phyloP scores from a whole-genome alignment of 129 eudicot species.

The Arctium lappa region DNA sequence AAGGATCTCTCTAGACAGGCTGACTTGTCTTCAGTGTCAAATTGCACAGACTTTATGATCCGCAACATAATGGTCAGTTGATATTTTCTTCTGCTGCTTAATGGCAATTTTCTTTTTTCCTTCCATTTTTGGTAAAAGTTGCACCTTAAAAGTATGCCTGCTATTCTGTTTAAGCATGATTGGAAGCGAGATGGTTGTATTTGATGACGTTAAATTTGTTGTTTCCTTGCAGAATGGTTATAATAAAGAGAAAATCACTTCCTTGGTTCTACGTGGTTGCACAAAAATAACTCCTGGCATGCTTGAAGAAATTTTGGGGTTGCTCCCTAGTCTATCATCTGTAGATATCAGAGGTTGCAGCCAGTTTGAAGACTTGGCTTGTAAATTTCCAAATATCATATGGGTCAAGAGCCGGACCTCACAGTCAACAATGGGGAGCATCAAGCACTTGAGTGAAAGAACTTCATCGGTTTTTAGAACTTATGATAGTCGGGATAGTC shows the following conservation, averaged over 20 bases:
- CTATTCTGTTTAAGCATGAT: not conserved
- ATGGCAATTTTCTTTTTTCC: not conserved
- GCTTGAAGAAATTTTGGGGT: slow-evolving; percentile 68
- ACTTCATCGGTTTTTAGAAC: slow-evolving; percentile 24
- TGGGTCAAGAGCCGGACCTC: slow-evolving; percentile 55
- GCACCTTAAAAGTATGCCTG: not conserved
- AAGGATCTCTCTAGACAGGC: slow-evolving; percentile 57
- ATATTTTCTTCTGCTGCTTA: not conserved
- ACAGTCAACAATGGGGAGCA: slow-evolving; percentile 36
- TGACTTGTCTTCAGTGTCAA: slow-evolving; percentile 60
- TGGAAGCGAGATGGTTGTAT: not conserved
- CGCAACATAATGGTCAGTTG: slow-evolving; percentile 64
- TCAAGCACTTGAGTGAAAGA: slow-evolving; percentile 41
- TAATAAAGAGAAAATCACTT: slow-evolving; percentile 63
- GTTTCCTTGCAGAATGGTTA: slow-evolving; percentile 67
- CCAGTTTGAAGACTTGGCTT: slow-evolving; percentile 76
- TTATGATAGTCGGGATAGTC: slow-evolving; percentile 30
- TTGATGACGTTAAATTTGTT: not conserved
- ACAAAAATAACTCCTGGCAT: slow-evolving; percentile 54
- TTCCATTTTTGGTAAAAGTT: not conserved
- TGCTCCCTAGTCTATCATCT: slow-evolving; percentile 57
- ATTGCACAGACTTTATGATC: slow-evolving; percentile 58
- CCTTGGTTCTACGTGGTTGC: slow-evolving; percentile 75
- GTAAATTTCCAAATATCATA: slow-evolving; percentile 59
- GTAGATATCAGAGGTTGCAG: slow-evolving; percentile 88